A percentile compares a stretch with the other conserved stretches of the same genome.
Evolutionary conservation across 2,329 filamentous ascomycete species (phyloP).

Genomic region (Ambrosiella cleistominuta): DNA sequence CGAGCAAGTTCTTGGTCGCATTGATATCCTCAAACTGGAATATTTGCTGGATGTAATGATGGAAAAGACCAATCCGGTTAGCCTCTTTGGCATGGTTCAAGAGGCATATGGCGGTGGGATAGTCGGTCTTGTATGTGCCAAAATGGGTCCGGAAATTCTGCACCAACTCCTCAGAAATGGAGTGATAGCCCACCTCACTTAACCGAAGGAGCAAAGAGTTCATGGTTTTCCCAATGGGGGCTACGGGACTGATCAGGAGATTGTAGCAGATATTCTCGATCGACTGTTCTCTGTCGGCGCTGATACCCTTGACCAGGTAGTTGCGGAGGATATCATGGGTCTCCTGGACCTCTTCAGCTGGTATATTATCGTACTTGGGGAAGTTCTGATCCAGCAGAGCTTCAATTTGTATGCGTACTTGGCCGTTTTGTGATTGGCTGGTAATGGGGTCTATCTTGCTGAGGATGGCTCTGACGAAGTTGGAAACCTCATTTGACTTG

Average conservation of each 20-base stretch:
- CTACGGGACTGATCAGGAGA: conserved; percentile 41
- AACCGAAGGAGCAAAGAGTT: conserved; percentile 56
- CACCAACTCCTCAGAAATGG: conserved; percentile 32
- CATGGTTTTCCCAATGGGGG: conserved; percentile 51
- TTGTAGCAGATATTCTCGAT: conserved; percentile 44
- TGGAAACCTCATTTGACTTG: conserved; percentile 8
- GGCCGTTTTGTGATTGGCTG: not conserved
- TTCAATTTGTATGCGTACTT: conserved; percentile 7
- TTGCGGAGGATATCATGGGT: conserved; percentile 6
- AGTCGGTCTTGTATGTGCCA: conserved; percentile 1
- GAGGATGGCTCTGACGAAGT: conserved; percentile 10
- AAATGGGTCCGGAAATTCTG: conserved; percentile 12
- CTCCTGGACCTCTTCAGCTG: not conserved
- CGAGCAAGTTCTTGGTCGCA: not conserved
- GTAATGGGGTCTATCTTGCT: conserved; percentile 2
- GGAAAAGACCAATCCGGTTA: conserved; percentile 9
- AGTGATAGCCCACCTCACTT: conserved; percentile 29
- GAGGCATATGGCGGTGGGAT: conserved; percentile 9
- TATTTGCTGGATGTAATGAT: conserved; percentile 6
- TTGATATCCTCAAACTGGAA: not conserved
- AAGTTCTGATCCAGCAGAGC: conserved; percentile 9
- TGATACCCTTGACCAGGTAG: conserved; percentile 9
- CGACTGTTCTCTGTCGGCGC: conserved; percentile 3
- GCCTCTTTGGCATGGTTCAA: conserved; percentile 10
- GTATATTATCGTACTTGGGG: conserved; percentile 1